phyloP scores from a whole-genome alignment of 805 yeast genomes.

The Debaryomyces hansenii region DNA sequence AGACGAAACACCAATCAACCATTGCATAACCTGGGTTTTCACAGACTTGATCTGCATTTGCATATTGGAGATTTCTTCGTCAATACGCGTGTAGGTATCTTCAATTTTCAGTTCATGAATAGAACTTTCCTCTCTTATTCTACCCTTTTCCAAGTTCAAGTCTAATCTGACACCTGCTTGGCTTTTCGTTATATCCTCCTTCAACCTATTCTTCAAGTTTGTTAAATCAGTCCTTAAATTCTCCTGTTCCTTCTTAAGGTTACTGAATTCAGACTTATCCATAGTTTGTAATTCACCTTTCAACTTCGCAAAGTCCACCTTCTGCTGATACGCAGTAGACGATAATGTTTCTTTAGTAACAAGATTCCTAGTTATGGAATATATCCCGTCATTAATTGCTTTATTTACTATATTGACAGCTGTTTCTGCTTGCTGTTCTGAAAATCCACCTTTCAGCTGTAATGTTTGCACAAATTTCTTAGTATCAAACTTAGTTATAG shows the following conservation, averaged over 20 bases:
- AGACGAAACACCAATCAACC: slow-evolving; percentile 97
- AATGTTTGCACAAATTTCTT: slow-evolving; percentile 68
- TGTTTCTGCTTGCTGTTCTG: slow-evolving; percentile 72
- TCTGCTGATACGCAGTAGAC: slow-evolving; percentile 88
- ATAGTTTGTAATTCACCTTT: slow-evolving; percentile 88
- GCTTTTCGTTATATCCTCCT: slow-evolving; percentile 88
- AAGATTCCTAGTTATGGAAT: slow-evolving; percentile 68
- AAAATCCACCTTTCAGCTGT: slow-evolving; percentile 66
- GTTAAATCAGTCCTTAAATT: slow-evolving; percentile 81
- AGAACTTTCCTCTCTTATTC: slow-evolving; percentile 91
- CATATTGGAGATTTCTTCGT: slow-evolving; percentile 92
- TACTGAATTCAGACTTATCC: slow-evolving; percentile 82
- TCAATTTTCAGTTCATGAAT: slow-evolving; percentile 90
- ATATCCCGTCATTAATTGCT: slow-evolving; percentile 79
- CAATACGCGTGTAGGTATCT: slow-evolving; percentile 92
- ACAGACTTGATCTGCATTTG: slow-evolving; percentile 94
- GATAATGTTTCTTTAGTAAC: slow-evolving; percentile 85
- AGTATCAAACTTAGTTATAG: slow-evolving; percentile 66
- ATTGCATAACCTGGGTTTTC: slow-evolving; percentile 95
- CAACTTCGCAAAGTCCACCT: slow-evolving; percentile 93
- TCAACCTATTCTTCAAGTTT: slow-evolving; percentile 76
- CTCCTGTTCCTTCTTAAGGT: slow-evolving; percentile 84
- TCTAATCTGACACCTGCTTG: slow-evolving; percentile 90
- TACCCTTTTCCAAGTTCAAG: slow-evolving; percentile 88
- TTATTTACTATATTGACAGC: slow-evolving; percentile 71